Base-by-base conservation (phyloP, 306 rosid genomes). In the Trifolium repens region DNA sequence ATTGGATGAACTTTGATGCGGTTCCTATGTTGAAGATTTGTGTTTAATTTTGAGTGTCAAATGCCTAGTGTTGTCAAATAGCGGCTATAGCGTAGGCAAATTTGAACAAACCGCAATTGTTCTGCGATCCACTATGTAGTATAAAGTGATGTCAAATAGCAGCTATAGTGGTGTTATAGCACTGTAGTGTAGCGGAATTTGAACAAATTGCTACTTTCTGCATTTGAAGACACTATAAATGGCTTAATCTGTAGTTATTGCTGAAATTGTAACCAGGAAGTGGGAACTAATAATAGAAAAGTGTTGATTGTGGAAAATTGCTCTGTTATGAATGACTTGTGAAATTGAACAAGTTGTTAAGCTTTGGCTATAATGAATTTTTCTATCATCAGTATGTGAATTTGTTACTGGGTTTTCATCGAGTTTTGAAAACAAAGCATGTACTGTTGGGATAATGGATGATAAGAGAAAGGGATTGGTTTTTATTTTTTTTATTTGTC, bases 391-490 rank as follows among this genome's bases (percentile, higher is more conserved):
- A 17, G 19, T 17, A 17, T 17, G 19, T 17, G 19, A 17, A 17
- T 17, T 17, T 17, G 19, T 17, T 17, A 4, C 30, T 63, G 69
- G 52, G 40, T 59, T 62, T 70, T 69, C 65, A 61, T 68, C 67
- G 16, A 32, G 22, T 53, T 67, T 39, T 71, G 67, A 26, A 5
- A 60, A 52, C 66, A 61, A 14, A 71, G 50, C 27, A 42, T 40
- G 19, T 54, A 19, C 67, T 72, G 9, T 39, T 42, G 44, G 35
- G 74, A 69, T 15, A 65, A 43, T 43, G 68, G 30, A 49, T 70
- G 67, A 63, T 37, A 2, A 24, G 75, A 40, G 76, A 57, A 63
- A 69, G 70, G 37, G 68, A 14, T 22, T 22, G 24, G 24, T 22
- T 22, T 22, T 27, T 27, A 1, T 27, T 17, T 17, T 2, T 27